Conservation (phyloP, 2,329 filamentous ascomycete genomes). For the Capronia americana region DNA sequence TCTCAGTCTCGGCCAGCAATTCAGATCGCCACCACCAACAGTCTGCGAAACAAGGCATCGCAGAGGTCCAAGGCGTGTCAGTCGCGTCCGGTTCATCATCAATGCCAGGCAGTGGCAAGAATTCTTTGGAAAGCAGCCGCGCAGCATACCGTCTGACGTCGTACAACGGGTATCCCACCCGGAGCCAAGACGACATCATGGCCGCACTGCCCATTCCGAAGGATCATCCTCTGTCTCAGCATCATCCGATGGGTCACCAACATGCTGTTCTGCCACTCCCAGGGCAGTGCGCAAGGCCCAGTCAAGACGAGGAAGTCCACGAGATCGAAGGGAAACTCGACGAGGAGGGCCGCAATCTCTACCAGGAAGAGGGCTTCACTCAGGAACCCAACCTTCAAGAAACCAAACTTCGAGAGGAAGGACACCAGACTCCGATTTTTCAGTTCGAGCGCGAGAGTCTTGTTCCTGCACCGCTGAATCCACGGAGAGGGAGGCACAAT, state of each 20-base stretch:
- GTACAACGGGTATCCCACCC: background rate
- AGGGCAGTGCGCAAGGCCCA: background rate
- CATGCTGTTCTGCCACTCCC: background rate
- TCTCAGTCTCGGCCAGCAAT: background rate
- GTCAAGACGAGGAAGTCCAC: background rate
- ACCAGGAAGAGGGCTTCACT: background rate
- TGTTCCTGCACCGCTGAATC: conserved; percentile 18
- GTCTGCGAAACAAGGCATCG: background rate
- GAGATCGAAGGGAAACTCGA: background rate
- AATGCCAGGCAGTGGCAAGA: background rate
- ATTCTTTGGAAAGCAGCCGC: background rate
- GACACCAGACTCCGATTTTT: background rate
- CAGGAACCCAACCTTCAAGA: background rate
- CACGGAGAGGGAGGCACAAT: conserved; percentile 7
- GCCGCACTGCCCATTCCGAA: conserved; percentile 16
- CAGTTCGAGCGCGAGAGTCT: conserved; percentile 15
- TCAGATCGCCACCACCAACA: background rate
- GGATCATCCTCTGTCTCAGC: conserved; percentile 15
- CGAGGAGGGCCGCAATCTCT: background rate
- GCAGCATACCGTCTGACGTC: background rate
- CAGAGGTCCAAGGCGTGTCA: conserved; percentile 7
- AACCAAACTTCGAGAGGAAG: background rate
- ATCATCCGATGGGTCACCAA: conserved; percentile 1
- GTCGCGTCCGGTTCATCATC: background rate
- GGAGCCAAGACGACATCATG: conserved; percentile 7